These are phyloP conservation scores for Trametes hirsuta DNA, from an alignment of 1,284 basidiomycete species.

Conservation along the genomic window DNA sequence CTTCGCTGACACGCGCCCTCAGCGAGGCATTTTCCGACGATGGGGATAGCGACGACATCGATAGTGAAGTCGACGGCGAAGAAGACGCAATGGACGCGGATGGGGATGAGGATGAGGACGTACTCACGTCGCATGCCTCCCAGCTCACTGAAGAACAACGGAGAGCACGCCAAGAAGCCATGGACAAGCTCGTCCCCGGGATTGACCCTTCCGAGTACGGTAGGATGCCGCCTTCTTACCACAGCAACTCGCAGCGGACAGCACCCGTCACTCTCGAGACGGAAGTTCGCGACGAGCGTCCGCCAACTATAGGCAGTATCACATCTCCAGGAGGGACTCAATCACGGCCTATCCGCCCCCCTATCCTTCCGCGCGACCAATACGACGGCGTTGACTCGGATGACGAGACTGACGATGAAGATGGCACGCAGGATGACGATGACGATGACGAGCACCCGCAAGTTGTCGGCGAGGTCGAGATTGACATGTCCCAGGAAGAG, in stretches of 20 bases:
- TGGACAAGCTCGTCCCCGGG: slow-evolving; percentile 73
- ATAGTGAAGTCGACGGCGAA: slow-evolving; percentile 42
- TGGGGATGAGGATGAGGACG: slow-evolving; percentile 10
- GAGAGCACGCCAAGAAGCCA: slow-evolving; percentile 55
- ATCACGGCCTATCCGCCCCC: slow-evolving; percentile 60
- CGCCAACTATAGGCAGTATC: slow-evolving; percentile 1
- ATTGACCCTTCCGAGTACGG: slow-evolving; percentile 78
- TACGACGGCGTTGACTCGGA: slow-evolving; percentile 89
- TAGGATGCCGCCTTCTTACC: slow-evolving; percentile 74
- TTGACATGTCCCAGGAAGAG: slow-evolving; percentile 88
- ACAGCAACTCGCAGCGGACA: slow-evolving; percentile 69
- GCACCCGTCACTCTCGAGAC: slow-evolving; percentile 52
- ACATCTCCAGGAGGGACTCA: slow-evolving; percentile 21
- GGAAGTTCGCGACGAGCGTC: slow-evolving; percentile 40
- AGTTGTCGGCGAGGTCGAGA: slow-evolving; percentile 79
- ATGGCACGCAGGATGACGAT: slow-evolving; percentile 58
- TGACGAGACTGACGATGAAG: slow-evolving; percentile 75
- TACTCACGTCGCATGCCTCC: background rate
- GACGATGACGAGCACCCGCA: slow-evolving; percentile 78
- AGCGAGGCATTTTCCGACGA: slow-evolving; percentile 67
- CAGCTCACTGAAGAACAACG: slow-evolving; percentile 29
- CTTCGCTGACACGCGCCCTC: slow-evolving; percentile 8
- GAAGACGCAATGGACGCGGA: slow-evolving; percentile 3
- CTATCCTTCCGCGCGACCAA: slow-evolving; percentile 75
- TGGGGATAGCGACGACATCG: slow-evolving; percentile 41